Evolutionary conservation across 352 stramenopile genomes (phyloP), one percentile per base, ranked within the genome.

Genomic region (Peronosclerospora sorghi): DNA sequence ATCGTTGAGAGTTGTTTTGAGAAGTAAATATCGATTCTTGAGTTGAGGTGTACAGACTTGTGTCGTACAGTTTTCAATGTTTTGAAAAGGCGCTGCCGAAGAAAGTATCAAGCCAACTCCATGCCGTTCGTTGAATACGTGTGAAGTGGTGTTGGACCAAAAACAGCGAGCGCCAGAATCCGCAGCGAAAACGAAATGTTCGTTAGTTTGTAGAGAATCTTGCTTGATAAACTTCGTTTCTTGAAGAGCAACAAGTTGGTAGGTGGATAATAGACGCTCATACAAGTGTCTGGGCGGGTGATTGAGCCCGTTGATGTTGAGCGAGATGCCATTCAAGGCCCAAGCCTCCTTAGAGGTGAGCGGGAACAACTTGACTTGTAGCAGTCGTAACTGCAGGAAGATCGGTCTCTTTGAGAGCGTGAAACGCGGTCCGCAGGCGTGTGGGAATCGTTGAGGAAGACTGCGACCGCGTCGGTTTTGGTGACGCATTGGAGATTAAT

Each of bases 251-350:
- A 51, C 29, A 14, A 54, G n/a, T 9, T 51, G 35, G 20, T 49
- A 21, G 4, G 24, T 36, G 6, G 51, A 43, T 23, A 55, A 39
- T 37, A 51, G 51, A 23, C 35, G 34, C 32, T 50, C 19, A 6
- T 45, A 40, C 18, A 48, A 47, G n/a, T 3, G 19, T 1, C 42
- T 5, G 10, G 2, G 13, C 0, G 27, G 14, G 23, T 15, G 0
- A 32, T 54, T 49, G 13, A 54, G 14, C 21, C 45, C 28, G 32
- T 55, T 59, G 13, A 54, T 45, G 39, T 51, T 54, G 4, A 52
- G 43, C 42, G 26, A 52, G 12, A 52, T n/a, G 24, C 28, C 41
- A 17, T 32, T 40, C 6, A 48, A 48, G 8, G 40, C 2, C 39
- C 27, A 48, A 1, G 21, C 24, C 17, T 37, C 41, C 6, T 43